These are phyloP conservation scores for Anisodus acutangulus DNA, from an alignment of 257 asterid genomes.

Conservation along the genomic window DNA sequence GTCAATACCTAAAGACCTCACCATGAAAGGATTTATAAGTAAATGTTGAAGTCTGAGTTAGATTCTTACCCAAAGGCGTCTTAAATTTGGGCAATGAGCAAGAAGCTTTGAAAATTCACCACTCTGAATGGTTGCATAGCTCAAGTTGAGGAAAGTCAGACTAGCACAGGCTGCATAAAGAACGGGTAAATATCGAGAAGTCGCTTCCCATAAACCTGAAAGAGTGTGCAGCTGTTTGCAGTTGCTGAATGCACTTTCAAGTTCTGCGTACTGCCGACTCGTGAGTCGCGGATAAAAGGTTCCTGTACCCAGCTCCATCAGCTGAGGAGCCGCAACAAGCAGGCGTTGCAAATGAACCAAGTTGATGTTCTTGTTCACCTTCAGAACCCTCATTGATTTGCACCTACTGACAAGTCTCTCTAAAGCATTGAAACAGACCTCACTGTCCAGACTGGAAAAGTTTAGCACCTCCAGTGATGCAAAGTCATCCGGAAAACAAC, in stretches of 20 bases:
- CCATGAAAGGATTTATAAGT: not conserved
- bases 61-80: slow-evolving; percentile 82
- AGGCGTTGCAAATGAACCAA: slow-evolving; percentile 63
- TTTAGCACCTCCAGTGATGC: slow-evolving; percentile 71
- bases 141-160: slow-evolving; percentile 74
- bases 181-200: slow-evolving; percentile 52
- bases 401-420: slow-evolving; percentile 85
- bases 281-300: slow-evolving; percentile 67
- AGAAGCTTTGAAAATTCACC: slow-evolving; percentile 65
- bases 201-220: slow-evolving; percentile 72
- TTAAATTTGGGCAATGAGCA: slow-evolving; percentile 69
- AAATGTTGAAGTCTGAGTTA: slow-evolving; percentile 25
- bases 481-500: slow-evolving; percentile 78
- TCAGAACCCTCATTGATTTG: slow-evolving; percentile 69
- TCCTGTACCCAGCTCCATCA: slow-evolving; percentile 78
- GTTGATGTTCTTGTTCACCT: slow-evolving; percentile 64
- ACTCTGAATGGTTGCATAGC: slow-evolving; percentile 59
- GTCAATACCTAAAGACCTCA: slow-evolving; percentile 11
- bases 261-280: slow-evolving; percentile 53
- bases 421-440: slow-evolving; percentile 66
- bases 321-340: slow-evolving; percentile 60
- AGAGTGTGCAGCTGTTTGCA: slow-evolving; percentile 61
- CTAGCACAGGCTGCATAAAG: slow-evolving; percentile 71
- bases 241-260: slow-evolving; percentile 56
- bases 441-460: slow-evolving; percentile 67